Base-by-base conservation (phyloP, 768 basidiomycete species). In the Termitomyces sp. region DNA sequence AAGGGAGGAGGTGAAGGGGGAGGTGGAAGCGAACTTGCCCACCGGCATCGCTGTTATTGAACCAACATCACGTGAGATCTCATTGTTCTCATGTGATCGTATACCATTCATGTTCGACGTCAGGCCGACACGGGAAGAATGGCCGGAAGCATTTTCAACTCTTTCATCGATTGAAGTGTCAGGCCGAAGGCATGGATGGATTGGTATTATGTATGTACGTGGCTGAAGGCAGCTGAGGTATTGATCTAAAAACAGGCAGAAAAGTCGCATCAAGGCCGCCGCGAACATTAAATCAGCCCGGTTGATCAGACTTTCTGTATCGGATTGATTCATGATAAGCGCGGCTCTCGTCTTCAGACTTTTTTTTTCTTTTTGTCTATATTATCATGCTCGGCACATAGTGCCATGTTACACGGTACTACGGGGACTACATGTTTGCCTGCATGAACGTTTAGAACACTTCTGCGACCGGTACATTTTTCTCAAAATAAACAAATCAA, bases 41-140 rank as follows among this genome's bases (percentile, higher is more conserved):
- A 16, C 18, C 13, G 51, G 52, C 52, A 42, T 27, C 33, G 9
- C 7, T 39, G 53, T 39, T 49, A 49, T 62, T 53, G 61, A 65
- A 65, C 64, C 64, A 65, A 51, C 34, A 45, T 56, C 64, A 65
- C 64, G 64, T 65, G 64, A n/a, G 40, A 12, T n/a, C 12, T 12
- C 18, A 14, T 18, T 30, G 22, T 7, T 1, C 36, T 51, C 51
- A 52, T 40, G 50, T 52, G 50, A 52, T 27, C 50, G 50, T 18
- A 20, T 27, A 18, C 44, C 45, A 46, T 30, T 30, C n/a, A n/a
- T n/a, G n/a, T 30, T 46, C 45, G 45, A 16, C 26, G 43, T 44
- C 26, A n/a, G 5, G 30, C n/a, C n/a, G n/a, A n/a, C n/a, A n/a
- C n/a, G n/a, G n/a, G n/a, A n/a, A n/a, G n/a, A n/a, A n/a, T n/a